Conservation (phyloP, 768 basidiomycete genomes). For the Gymnopilus dilepis region DNA sequence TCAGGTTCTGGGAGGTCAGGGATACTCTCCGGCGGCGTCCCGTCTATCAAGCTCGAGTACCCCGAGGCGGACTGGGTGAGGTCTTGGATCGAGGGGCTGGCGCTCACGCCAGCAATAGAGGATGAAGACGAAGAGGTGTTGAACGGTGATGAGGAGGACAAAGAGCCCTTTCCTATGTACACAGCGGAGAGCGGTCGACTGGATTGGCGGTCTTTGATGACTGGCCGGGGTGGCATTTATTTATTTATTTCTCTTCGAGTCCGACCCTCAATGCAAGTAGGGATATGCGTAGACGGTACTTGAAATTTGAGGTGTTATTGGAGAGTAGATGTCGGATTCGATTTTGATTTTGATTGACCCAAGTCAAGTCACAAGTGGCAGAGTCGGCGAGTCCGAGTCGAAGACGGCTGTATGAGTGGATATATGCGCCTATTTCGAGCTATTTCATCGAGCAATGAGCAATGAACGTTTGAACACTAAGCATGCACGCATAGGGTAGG, state of each 20-base stretch:
- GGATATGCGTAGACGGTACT: conserved; percentile 10
- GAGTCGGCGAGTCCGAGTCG: too few species aligned
- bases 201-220: conserved; percentile 33
- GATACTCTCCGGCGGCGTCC: conserved; percentile 42
- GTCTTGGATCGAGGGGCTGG: conserved; percentile 26
- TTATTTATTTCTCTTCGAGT: not conserved
- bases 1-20: conserved; percentile 73
- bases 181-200: conserved; percentile 47
- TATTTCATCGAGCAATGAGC: too few species aligned
- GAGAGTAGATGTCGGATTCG: too few species aligned
- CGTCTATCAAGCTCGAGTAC: conserved; percentile 27
- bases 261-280: not conserved
- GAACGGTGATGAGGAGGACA: not conserved
- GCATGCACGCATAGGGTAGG: too few species aligned
- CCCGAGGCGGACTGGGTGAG: conserved; percentile 31
- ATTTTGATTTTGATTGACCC: too few species aligned
- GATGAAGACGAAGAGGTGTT: not conserved
- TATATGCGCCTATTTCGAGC: conserved; percentile 7
- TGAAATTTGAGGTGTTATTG: too few species aligned
- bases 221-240: conserved; percentile 46
- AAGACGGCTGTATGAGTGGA: not conserved
- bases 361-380: too few species aligned
- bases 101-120: not conserved
- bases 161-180: conserved; percentile 40
- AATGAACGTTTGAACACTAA: too few species aligned